Evolutionary conservation across 768 basidiomycete species (phyloP), one percentile per base, ranked within the genome.

Genomic region (Russula vinacea): DNA sequence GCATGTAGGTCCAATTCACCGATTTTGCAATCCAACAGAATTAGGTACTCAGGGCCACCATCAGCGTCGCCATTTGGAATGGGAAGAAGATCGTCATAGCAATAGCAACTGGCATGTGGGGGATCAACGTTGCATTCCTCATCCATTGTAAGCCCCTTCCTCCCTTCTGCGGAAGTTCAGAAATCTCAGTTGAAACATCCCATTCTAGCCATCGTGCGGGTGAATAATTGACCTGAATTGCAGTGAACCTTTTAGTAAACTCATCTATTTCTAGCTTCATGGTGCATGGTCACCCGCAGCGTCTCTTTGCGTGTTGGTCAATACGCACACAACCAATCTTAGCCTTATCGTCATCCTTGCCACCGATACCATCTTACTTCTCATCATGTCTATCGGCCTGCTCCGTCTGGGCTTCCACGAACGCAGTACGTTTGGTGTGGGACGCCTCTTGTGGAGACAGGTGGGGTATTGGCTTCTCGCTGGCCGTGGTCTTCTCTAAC

Each of bases 361-460:
- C 26, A 42, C 55, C 24, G 55, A 56, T 39, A 13, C 19, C 1
- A 5, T 17, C 40, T 56, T 56, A 16, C 55, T 56, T 40, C 24
- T 56, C 24, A 42, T n/a, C 26, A 42, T 56, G 55, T 24, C 40
- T 26, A 11, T 56, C 11, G 55, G 55, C 9, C 42, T 42, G 32
- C 39, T 56, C 17, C 39, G 39, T 24, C 16, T 56, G 39, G 39
- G 55, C 39, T 29, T 40, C 17, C 24, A 40, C 17, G 16, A 29
- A 29, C 16, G 8, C 9, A 5, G 24, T 7, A 10, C 37, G 17
- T 29, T 26, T 29, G 39, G 39, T 42, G 2, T 56, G 24, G 40
- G 55, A 19, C 22, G 24, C 24, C 39, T 40, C 55, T 5, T 56
- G 40, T 56, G 55, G 55, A 56, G 26, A 56, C 55, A 56, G 37